Base-by-base conservation (phyloP, 768 basidiomycete species). In the Rhizopogon roseolus region DNA sequence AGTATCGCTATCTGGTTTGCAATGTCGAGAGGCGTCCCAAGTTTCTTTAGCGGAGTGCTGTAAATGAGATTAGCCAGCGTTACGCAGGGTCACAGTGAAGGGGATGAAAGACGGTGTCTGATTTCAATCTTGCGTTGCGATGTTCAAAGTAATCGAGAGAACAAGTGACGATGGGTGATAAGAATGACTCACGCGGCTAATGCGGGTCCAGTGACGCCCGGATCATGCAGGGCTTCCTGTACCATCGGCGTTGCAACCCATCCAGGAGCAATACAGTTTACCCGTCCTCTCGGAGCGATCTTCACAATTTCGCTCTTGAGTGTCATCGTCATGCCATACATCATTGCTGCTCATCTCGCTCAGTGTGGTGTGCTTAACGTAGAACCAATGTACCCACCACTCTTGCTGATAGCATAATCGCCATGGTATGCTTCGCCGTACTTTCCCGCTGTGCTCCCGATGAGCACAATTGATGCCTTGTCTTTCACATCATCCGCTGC, bases 301-400 rank as follows among this genome's bases (percentile, higher is more conserved):
- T 81, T 81, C 46, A 91, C 87, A 51, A 90, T 88, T 68, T 91
- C 88, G 64, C 89, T 90, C 69, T 90, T 90, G 58, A 90, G 74
- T 5, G 81, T 74, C 60, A 83, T 68, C 3, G 79, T 80, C 37
- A 90, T 62, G 1, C 87, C 89, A 56, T 86, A 84, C 86, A 88
- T 88, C 73, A 87, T 76, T 6, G 80, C 86, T 86, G 19, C 13
- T 28, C 38, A 25, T 27, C 0, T 5, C 29, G 9, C 16, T 11
- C 16, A 36, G 4, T 13, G 54, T 5, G 38, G 36, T n/a, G 14
- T 9, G 19, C 4, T 44, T 3, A 5, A 54, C 2, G 17, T 25
- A 38, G 11, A 44, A 41, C 14, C 13, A 40, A 25, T n/a, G n/a
- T 1, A 61, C 76, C 41, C 60, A 86, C 85, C 85, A 60, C 86